Percentiles rank a stretch among this genome's conserved stretches.
phyloP scores from a whole-genome alignment of 2,329 filamentous ascomycete genomes.

The Cercospora nicotianae region DNA sequence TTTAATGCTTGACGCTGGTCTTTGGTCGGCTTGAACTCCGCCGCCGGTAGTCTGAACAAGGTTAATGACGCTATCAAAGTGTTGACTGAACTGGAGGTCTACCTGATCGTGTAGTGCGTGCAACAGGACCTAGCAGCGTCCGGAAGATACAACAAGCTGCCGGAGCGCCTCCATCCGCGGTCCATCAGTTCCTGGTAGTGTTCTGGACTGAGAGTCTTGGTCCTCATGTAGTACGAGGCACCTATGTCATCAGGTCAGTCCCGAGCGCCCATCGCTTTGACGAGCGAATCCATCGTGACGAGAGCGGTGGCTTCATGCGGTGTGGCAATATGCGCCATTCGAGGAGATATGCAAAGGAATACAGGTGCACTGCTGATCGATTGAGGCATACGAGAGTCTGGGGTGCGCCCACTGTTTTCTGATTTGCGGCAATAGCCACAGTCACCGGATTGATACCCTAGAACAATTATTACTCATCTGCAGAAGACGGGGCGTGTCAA shows the following conservation, averaged over 20 bases:
- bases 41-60: slow-evolving; percentile 58
- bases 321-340: neutral
- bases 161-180: slow-evolving; percentile 70
- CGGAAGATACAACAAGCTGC: slow-evolving; percentile 71
- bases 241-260: slow-evolving; percentile 50
- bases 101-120: slow-evolving; percentile 80
- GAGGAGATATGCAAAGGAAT: neutral
- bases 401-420: slow-evolving; percentile 48
- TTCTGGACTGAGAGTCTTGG: slow-evolving; percentile 60
- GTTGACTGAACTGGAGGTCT: slow-evolving; percentile 1
- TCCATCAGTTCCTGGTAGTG: slow-evolving; percentile 73
- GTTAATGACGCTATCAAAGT: neutral
- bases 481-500: neutral
- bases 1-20: slow-evolving; percentile 76
- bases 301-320: neutral
- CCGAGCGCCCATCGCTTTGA: neutral
- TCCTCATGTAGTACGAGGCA: slow-evolving; percentile 69
- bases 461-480: neutral
- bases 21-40: slow-evolving; percentile 63
- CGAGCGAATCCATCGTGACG: neutral
- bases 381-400: slow-evolving; percentile 51
- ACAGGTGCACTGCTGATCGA: neutral
- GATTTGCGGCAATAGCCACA: slow-evolving; percentile 55
- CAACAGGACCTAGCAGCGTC: slow-evolving; percentile 81
- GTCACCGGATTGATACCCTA: slow-evolving; percentile 51